Percentiles rank a stretch among this genome's conserved stretches.
Evolutionary conservation across 2,329 filamentous ascomycete genomes (phyloP).

Genomic region (Hypoxylon sp.): DNA sequence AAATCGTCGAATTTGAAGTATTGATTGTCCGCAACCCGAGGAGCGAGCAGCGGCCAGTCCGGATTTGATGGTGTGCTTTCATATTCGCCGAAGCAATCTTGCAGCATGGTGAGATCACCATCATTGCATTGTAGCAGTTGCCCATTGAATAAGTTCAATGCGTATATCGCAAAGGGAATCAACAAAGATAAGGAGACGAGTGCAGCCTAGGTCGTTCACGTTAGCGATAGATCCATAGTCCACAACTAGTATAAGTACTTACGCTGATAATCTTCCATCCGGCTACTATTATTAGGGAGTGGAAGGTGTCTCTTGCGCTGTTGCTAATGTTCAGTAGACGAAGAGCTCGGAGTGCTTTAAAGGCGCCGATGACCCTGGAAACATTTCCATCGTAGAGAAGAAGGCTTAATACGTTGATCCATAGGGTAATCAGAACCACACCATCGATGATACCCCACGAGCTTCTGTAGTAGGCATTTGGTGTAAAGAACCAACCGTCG

Average conservation of each 20-base stretch:
- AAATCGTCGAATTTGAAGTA: constrained; percentile 96
- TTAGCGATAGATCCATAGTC: constrained; percentile 25
- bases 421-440: constrained; percentile 88
- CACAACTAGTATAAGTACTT: no score
- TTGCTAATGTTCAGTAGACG: constrained; percentile 95
- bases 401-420: constrained; percentile 91
- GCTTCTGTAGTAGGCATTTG: constrained; percentile 95
- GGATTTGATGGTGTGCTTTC: constrained; percentile 74
- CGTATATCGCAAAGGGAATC: constrained; percentile 96
- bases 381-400: constrained; percentile 83
- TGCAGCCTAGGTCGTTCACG: constrained; percentile 64
- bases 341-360: constrained; percentile 93
- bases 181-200: constrained; percentile 94
- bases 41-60: constrained; percentile 82
- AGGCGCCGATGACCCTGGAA: constrained; percentile 90
- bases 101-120: constrained; percentile 60
- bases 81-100: constrained; percentile 87
- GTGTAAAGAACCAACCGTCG: constrained; percentile 95
- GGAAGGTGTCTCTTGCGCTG: constrained; percentile 93
- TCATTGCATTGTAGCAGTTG: constrained; percentile 85
- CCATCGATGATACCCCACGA: constrained; percentile 98
- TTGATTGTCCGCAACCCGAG: constrained; percentile 80
- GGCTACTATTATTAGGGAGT: constrained; percentile 92
- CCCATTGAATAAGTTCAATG: constrained; percentile 90
- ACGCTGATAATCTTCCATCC: constrained; percentile 92